These are phyloP conservation scores for Wickerhamomyces bisporus DNA, from an alignment of 805 yeast genomes.

Conservation along the genomic window DNA sequence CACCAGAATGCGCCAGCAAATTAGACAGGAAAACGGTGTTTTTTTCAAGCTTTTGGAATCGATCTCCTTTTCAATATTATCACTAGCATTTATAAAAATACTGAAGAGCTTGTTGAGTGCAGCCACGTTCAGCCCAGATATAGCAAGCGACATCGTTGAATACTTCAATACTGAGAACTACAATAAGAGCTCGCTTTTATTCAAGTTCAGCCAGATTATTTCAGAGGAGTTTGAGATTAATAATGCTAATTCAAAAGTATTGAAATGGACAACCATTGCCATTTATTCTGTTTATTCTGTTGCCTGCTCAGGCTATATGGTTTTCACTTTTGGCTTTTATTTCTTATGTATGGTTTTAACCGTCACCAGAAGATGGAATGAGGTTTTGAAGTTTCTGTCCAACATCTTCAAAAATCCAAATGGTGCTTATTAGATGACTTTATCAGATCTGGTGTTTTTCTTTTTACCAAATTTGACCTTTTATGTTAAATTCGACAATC, in stretches of 20 bases:
- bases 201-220: constrained; percentile 9
- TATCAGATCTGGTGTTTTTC: no score
- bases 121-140: constrained; percentile 15
- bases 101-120: constrained; percentile 8
- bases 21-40: no score
- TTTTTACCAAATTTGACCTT: no score
- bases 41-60: constrained; percentile 2
- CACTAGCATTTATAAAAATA: constrained; percentile 8
- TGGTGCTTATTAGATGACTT: neutral
- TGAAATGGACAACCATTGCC: constrained; percentile 6
- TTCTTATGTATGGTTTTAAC: constrained; percentile 12
- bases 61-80: constrained; percentile 8
- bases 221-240: constrained; percentile 1
- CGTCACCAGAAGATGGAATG: constrained; percentile 12
- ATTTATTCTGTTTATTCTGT: constrained; percentile 11
- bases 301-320: constrained; percentile 12
- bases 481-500: no score
- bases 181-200: neutral
- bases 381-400: neutral
- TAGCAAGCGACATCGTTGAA: constrained; percentile 10
- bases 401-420: neutral
- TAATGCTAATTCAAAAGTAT: neutral
- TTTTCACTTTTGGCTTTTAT: constrained; percentile 12
- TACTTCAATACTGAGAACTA: neutral
- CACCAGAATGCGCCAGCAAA: no score